Conservation (phyloP, 192 early-diverging fungal genomes). For the Mortierella claussenii region DNA sequence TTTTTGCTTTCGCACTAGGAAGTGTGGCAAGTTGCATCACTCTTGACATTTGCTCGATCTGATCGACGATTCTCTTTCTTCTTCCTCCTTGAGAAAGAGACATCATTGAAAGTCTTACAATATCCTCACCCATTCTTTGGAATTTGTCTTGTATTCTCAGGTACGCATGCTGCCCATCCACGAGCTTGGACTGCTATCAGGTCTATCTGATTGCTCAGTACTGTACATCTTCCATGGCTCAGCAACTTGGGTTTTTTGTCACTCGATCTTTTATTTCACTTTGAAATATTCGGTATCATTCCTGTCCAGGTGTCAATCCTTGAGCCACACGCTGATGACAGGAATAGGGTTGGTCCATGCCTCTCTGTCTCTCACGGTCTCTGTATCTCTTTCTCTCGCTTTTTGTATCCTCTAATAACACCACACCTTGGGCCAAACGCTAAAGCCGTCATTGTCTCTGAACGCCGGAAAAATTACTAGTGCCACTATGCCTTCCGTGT, state of each 20-base stretch:
- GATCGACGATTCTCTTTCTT: too few relatives aligned
- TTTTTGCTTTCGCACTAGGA: too few relatives aligned
- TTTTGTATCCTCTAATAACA: conserved; percentile 16
- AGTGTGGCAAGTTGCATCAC: too few relatives aligned
- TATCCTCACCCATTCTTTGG: too few relatives aligned
- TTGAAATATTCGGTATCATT: conserved; percentile 5
- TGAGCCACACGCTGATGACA: neutral
- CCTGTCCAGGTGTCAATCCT: conserved; percentile 6
- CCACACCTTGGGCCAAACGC: conserved; percentile 35
- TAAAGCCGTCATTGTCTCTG: conserved; percentile 20
- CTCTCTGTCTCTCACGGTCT: neutral
- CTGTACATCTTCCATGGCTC: neutral
- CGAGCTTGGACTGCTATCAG: too few relatives aligned
- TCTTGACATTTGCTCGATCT: too few relatives aligned
- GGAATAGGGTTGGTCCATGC: conserved; percentile 5
- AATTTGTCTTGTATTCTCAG: too few relatives aligned
- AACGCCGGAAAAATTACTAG: conserved; percentile 45
- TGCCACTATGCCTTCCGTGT: conserved; percentile 27
- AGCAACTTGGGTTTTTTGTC: neutral
- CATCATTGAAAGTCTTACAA: too few relatives aligned
- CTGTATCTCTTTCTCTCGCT: neutral
- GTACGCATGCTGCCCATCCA: too few relatives aligned
- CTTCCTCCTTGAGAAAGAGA: too few relatives aligned
- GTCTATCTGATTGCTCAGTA: too few relatives aligned
- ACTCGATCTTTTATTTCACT: too few relatives aligned